Base-by-base conservation (phyloP, 331 rosid genomes). In the Arachis monticola region DNA sequence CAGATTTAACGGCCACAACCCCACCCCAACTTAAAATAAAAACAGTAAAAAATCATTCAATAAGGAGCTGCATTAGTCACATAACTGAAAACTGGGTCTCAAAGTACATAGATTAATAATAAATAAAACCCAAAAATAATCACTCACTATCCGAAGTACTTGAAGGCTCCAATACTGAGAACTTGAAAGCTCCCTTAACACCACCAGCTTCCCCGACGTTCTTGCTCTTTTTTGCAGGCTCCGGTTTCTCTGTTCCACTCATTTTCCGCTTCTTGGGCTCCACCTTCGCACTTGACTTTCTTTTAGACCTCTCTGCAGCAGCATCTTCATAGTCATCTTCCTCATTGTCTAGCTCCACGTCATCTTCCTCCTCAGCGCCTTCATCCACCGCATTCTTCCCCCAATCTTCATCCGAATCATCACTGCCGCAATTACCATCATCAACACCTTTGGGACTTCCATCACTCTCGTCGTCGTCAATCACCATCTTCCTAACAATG, bases 381-480 rank as follows among this genome's bases (percentile, higher is more conserved):
- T 80, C 85, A 35, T 72, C 74, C 17, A 22, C 91, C 67, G 50
- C 86, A 81, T 80, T 86, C 70, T 88, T 86, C 50, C 81, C 93
- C 97, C 99, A 95, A 70, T 95, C 99, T 56, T 92, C 93, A 52
- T 90, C 97, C 3, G 92, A 90, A 82, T 92, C 99, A 74, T 88
- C 93, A 30, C 32, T 86, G 41, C 4, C 79, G n/a, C 57, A 83
- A 11, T 13, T 69, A 52, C 2, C 64, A 72, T 85, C 91, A 46
- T 87, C 90, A 6, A 17, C 81, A 10, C 12, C 73, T 9, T 56
- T 70, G 8, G 2, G 30, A 73, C 72, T 65, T 50, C 60, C 83
- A 6, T 78, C 87, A 2, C 6, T 66, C 61, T 44, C 64, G 2
- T 72, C 81, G 9, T 64, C 77, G 5, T 86, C 93, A 17, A 81